A percentile compares a stretch with the other conserved stretches of the same genome.
phyloP scores from a whole-genome alignment of 495 filamentous ascomycete species.

The Hypoxylon intermedium region DNA sequence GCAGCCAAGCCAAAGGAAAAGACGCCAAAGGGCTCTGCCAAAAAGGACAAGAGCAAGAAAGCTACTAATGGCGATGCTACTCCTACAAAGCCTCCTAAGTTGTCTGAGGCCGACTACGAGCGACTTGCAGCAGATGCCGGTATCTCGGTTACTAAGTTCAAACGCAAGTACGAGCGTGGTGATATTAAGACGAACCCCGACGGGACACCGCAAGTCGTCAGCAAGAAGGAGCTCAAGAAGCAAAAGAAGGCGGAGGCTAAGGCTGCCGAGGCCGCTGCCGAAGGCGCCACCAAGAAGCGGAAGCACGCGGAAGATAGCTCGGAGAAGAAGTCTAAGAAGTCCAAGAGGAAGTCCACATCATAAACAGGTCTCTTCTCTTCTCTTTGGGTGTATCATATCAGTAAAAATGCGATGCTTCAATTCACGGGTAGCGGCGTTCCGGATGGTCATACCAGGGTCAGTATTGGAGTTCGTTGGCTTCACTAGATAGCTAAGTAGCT shows the following conservation, averaged over 20 bases:
- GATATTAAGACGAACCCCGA: conserved; percentile 66
- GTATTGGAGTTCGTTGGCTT: conserved; percentile 42
- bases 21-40: conserved; percentile 53
- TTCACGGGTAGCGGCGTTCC: conserved; percentile 42
- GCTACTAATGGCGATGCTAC: conserved; percentile 27
- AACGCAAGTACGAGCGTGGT: conserved; percentile 73
- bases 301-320: conserved; percentile 43
- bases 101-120: conserved; percentile 57
- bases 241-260: conserved; percentile 71
- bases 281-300: conserved; percentile 40
- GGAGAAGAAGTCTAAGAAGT: conserved; percentile 57
- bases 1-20: conserved; percentile 54
- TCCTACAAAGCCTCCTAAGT: conserved; percentile 40
- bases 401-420: conserved; percentile 38
- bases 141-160: conserved; percentile 71
- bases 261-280: conserved; percentile 27
- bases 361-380: conserved; percentile 37
- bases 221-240: conserved; percentile 81
- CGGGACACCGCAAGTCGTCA: conserved; percentile 66
- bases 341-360: conserved; percentile 50
- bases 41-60: conserved; percentile 53
- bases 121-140: conserved; percentile 67
- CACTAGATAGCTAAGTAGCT: conserved; percentile 23
- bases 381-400: conserved; percentile 39
- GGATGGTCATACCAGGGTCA: conserved; percentile 44